Conservation (phyloP, 768 basidiomycete species). For the Phanerodontia chrysosporium region DNA sequence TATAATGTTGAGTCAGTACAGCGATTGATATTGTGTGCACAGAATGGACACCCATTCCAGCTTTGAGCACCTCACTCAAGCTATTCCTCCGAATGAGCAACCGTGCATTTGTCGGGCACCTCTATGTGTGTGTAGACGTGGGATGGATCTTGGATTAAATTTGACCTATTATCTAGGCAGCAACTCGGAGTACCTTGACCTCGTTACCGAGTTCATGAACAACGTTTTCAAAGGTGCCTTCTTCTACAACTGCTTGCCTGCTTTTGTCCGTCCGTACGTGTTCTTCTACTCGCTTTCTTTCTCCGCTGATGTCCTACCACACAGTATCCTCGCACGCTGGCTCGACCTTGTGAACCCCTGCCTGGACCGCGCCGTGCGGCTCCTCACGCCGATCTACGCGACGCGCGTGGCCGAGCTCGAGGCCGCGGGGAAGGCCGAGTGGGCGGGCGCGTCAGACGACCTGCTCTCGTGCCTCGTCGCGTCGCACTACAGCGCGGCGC, state of each 20-base stretch:
- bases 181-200: conserved; percentile 31
- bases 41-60: conserved; percentile 9
- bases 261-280: conserved; percentile 26
- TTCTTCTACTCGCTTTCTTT: not conserved
- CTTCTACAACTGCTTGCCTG: conserved; percentile 28
- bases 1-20: too few species aligned
- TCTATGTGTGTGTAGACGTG: conserved; percentile 35
- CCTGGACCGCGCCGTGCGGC: not conserved
- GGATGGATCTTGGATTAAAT: not conserved
- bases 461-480: conserved; percentile 20
- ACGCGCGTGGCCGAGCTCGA: conserved; percentile 13
- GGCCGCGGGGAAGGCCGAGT: not conserved
- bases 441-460: conserved; percentile 8
- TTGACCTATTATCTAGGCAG: conserved; percentile 28
- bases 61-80: conserved; percentile 15
- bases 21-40: too few species aligned
- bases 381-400: conserved; percentile 9
- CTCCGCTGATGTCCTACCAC: not conserved
- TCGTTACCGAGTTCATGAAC: conserved; percentile 28
- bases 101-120: conserved; percentile 48
- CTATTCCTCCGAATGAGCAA: conserved; percentile 40
- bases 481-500: conserved; percentile 3
- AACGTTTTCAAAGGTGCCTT: conserved; percentile 21
- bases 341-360: not conserved
- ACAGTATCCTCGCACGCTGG: not conserved